Conservation (phyloP, 2,329 filamentous ascomycete genomes). For the Lachnellula cervina region DNA sequence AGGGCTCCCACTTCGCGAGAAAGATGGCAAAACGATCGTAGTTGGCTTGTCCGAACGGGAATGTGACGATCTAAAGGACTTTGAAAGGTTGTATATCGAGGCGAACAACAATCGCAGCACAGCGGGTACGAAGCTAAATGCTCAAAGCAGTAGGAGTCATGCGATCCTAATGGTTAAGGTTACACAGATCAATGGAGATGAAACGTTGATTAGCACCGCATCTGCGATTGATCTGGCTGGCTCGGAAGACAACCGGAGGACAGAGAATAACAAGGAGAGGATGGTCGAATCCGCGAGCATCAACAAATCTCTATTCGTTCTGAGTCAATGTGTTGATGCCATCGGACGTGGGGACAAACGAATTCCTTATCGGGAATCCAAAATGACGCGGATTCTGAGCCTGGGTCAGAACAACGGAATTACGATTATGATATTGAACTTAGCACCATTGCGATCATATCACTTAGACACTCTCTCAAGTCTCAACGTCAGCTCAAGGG, state of each 20-base stretch:
- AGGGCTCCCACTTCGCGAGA: conserved; percentile 78
- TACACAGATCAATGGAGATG: conserved; percentile 65
- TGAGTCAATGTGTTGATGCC: conserved; percentile 92
- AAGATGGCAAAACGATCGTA: conserved; percentile 80
- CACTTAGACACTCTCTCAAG: conserved; percentile 92
- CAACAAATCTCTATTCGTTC: conserved; percentile 93
- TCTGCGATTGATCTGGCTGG: conserved; percentile 94
- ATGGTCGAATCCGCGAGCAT: conserved; percentile 94
- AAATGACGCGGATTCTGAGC: conserved; percentile 93
- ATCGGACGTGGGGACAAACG: conserved; percentile 71
- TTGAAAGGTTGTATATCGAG: conserved; percentile 84
- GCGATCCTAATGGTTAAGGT: conserved; percentile 89
- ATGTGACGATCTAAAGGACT: conserved; percentile 82
- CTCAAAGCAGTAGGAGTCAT: conserved; percentile 84
- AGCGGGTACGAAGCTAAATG: conserved; percentile 86
- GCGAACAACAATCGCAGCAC: conserved; percentile 88
- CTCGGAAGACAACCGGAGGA: conserved; percentile 91
- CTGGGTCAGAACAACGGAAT: conserved; percentile 92
- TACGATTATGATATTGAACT: conserved; percentile 93
- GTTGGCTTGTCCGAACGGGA: conserved; percentile 78
- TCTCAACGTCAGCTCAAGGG: conserved; percentile 88
- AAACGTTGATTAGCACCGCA: conserved; percentile 71
- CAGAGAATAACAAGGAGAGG: conserved; percentile 88
- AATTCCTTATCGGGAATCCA: conserved; percentile 85
- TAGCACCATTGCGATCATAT: conserved; percentile 86